Base-by-base conservation (phyloP, 768 basidiomycete species). In the Cystobasidiopsis lactophilus region DNA sequence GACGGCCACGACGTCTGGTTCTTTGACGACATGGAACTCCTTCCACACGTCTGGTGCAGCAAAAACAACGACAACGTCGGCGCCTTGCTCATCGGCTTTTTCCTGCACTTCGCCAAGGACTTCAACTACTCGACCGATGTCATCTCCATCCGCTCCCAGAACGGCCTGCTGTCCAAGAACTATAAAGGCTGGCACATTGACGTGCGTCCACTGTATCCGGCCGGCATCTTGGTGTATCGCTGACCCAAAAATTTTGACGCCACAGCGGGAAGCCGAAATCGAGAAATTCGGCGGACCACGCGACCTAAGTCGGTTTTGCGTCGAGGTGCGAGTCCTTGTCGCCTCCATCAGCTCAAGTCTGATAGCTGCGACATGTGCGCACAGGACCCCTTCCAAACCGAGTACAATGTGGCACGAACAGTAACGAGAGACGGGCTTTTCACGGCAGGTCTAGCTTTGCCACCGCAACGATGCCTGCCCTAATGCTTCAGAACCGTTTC, bases 61-160 rank as follows among this genome's bases (percentile, higher is more conserved):
- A 77, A 81, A 58, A 95, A 95, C 66, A 76, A 75, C 50, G 88
- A 98, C 61, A 79, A 74, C 58, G 84, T 95, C 52, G 91, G 86
- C 56, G 86, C 95, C 67, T 70, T 98, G 85, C 71, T 98, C 67
- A 85, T 93, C 64, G 91, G 95, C 67, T 95, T 98, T 68, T 98
- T 91, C 75, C 81, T 82, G 60, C 95, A 86, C 67, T 98, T 81
- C 69, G 79, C 85, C 47, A 79, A 85, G 54, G 86, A 89, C 65
- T 98, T 95, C 69, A 69, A 73, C 47, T 98, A 91, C 69, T 84
- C 82, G 66, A 80, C 78, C 55, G 80, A 82, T 47, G 88, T 95
- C 49, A 79, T 83, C 50, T 89, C 85, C 40, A 86, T 98, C 63
- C 74, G 88, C 60, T 57, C 57, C 31, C 60, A 61, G 49, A 77